Conservation (phyloP, 2,329 filamentous ascomycete species). For the Beauveria caledonica region DNA sequence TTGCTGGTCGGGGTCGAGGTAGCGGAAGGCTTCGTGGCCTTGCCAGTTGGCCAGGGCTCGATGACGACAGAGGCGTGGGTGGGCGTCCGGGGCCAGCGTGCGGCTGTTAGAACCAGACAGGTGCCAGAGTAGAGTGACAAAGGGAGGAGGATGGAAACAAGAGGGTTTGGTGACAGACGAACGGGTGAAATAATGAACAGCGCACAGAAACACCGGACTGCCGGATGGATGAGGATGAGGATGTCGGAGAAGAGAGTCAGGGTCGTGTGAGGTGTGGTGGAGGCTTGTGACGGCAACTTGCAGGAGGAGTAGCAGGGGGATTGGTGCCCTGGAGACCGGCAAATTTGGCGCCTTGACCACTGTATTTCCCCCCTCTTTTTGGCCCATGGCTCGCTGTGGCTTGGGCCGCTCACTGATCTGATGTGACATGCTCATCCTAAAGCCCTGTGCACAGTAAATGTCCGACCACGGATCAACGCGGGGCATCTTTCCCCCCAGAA, state of each 20-base stretch:
- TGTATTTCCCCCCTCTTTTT: background rate
- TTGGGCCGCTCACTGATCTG: background rate
- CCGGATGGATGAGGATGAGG: background rate
- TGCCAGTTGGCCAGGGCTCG: background rate
- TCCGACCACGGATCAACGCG: too few relatives aligned
- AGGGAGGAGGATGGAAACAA: background rate
- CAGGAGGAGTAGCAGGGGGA: background rate
- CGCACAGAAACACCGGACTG: background rate
- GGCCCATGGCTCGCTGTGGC: background rate
- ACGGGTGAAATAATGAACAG: background rate
- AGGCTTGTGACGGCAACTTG: background rate
- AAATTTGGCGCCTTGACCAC: background rate
- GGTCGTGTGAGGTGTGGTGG: constrained; percentile 9
- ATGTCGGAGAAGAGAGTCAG: background rate
- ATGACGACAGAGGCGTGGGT: background rate
- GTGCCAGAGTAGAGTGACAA: background rate
- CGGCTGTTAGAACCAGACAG: background rate
- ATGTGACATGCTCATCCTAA: too few relatives aligned
- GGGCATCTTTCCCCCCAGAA: too few relatives aligned
- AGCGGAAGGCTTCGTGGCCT: constrained; percentile 2
- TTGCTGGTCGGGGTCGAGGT: background rate
- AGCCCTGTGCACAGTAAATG: too few relatives aligned
- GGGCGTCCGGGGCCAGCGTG: background rate
- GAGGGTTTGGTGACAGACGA: background rate
- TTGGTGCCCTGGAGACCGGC: background rate